These are phyloP conservation scores for Caulochytrium protostelioides DNA, from an alignment of 371 early-diverging fungal species.

Conservation along the genomic window DNA sequence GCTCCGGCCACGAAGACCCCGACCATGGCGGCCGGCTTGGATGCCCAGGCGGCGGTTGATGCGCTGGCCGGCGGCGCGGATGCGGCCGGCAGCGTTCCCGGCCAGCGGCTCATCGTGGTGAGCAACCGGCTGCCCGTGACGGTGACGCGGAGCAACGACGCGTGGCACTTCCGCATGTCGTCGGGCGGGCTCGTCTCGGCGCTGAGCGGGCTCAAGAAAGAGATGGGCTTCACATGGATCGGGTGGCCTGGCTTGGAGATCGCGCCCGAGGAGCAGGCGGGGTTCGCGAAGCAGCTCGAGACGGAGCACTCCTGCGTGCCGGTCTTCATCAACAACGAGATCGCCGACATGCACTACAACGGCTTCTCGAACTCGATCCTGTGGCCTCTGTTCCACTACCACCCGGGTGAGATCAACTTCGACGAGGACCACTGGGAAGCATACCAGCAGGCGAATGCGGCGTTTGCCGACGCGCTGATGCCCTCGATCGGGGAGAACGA, in stretches of 20 bases:
- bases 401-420: constrained; percentile 88
- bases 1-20: too few species aligned
- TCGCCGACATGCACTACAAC: constrained; percentile 95
- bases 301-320: constrained; percentile 78
- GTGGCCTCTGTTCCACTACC: constrained; percentile 98
- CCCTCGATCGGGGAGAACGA: constrained; percentile 72
- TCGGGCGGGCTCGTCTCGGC: constrained; percentile 97
- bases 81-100: neutral
- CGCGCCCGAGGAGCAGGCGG: constrained; percentile 52
- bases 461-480: constrained; percentile 72
- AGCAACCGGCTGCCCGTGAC: constrained; percentile 99
- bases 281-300: constrained; percentile 45
- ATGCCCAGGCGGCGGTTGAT: too few species aligned
- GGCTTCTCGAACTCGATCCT: constrained; percentile 96
- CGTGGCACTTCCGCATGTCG: constrained; percentile 59
- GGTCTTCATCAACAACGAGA: constrained; percentile 85
- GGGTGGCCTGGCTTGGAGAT: constrained; percentile 94
- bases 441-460: constrained; percentile 73
- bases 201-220: constrained; percentile 74
- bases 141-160: constrained; percentile 43
- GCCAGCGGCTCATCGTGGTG: constrained; percentile 78
- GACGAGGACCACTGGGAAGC: constrained; percentile 85
- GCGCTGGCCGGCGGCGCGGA: too few species aligned
- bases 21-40: too few species aligned
- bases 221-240: constrained; percentile 95